phyloP scores from a whole-genome alignment of 352 stramenopile genomes.

The Thalassiosira exigua region DNA sequence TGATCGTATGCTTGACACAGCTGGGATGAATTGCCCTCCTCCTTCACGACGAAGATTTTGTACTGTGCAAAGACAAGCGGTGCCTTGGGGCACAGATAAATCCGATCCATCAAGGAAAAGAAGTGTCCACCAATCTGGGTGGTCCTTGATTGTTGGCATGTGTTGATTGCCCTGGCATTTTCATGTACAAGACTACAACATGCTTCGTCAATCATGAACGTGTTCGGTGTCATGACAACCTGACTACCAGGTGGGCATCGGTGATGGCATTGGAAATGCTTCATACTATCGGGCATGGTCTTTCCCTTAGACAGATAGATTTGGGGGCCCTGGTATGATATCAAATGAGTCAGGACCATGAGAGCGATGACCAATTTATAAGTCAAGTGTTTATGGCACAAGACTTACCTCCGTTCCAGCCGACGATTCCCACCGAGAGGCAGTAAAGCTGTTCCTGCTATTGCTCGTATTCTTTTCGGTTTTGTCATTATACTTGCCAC shows the following conservation, averaged over 20 bases:
- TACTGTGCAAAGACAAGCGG: constrained; percentile 11
- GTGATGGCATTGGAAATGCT: too few species aligned
- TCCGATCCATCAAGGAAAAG: constrained; percentile 1
- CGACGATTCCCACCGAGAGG: too few species aligned
- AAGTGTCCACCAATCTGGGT: background rate
- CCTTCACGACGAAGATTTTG: constrained; percentile 35
- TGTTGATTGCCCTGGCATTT: background rate
- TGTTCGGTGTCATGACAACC: background rate
- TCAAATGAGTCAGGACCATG: too few species aligned
- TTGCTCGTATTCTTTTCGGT: too few species aligned
- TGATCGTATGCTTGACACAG: constrained; percentile 29
- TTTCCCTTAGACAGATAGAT: too few species aligned
- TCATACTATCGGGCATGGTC: too few species aligned
- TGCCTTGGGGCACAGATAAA: background rate
- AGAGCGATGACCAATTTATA: too few species aligned
- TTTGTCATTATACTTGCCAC: too few species aligned
- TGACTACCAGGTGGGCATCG: background rate
- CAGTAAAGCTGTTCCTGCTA: too few species aligned
- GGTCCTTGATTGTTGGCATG: background rate
- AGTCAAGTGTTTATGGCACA: too few species aligned
- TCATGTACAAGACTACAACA: background rate
- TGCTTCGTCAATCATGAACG: background rate
- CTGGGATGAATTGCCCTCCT: constrained; percentile 28
- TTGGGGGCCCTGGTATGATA: too few species aligned
- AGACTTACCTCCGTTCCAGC: too few species aligned